Conservation (phyloP, 306 rosid genomes). For the Rosa lucieae region DNA sequence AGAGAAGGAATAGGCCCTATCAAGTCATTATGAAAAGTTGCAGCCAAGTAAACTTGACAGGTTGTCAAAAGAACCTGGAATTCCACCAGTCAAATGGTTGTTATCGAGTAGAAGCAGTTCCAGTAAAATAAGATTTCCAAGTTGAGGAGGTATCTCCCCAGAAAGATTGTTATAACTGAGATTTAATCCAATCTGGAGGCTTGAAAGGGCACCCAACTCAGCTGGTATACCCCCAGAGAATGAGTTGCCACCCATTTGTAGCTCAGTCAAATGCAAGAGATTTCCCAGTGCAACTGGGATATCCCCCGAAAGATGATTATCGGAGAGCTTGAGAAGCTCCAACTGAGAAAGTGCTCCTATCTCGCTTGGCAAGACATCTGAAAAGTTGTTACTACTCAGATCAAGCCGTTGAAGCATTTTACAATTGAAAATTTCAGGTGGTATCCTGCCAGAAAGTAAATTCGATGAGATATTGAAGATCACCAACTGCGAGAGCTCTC, state of each 20-base stretch:
- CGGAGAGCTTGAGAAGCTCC: conserved; percentile 81
- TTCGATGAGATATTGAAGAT: conserved; percentile 80
- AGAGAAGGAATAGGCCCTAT: conserved; percentile 60
- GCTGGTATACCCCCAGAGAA: conserved; percentile 68
- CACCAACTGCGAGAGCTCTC: conserved; percentile 66
- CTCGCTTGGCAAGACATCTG: conserved; percentile 53
- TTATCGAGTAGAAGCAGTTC: conserved; percentile 66
- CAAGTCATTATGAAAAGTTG: conserved; percentile 77
- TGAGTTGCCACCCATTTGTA: conserved; percentile 73
- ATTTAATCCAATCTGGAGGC: conserved; percentile 80
- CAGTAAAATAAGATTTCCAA: conserved; percentile 62
- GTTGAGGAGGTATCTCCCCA: conserved; percentile 62
- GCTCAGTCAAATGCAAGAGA: conserved; percentile 68
- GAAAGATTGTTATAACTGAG: conserved; percentile 74
- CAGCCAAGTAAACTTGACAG: conserved; percentile 71
- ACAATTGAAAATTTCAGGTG: conserved; percentile 54
- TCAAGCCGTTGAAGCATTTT: conserved; percentile 75
- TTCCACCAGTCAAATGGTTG: conserved; percentile 65
- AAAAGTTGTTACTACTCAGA: conserved; percentile 62
- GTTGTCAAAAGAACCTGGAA: conserved; percentile 55
- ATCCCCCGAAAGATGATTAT: conserved; percentile 54
- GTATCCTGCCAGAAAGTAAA: conserved; percentile 63
- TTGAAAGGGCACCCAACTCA: conserved; percentile 62
- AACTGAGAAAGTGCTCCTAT: conserved; percentile 66
- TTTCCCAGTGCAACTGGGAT: conserved; percentile 63